Percentiles rank a stretch among this genome's conserved stretches.
phyloP scores from a whole-genome alignment of 2,329 filamentous ascomycete genomes.

The Stagonosporopsis vannaccii region DNA sequence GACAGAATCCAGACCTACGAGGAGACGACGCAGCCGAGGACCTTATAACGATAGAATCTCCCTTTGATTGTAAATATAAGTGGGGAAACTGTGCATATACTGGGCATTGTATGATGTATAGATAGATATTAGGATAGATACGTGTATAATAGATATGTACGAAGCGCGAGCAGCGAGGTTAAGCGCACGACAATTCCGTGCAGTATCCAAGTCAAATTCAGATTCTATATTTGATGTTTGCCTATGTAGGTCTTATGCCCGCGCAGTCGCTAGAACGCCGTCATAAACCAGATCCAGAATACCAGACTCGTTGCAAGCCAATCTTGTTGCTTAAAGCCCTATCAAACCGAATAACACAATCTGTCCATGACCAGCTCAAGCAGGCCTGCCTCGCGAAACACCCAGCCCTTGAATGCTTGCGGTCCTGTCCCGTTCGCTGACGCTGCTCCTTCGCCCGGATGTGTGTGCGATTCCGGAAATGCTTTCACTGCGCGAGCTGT shows the following conservation, averaged over 20 bases:
- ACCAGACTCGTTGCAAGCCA: not conserved
- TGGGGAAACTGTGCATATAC: not conserved
- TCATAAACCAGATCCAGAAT: not conserved
- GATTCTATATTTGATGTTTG: slow-evolving; percentile 9
- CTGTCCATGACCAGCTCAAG: not conserved
- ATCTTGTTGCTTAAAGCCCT: not conserved
- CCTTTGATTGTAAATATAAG: not conserved
- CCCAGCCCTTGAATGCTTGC: slow-evolving; percentile 32
- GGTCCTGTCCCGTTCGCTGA: slow-evolving; percentile 38
- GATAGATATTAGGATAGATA: not conserved
- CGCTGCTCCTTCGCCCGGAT: slow-evolving; percentile 35
- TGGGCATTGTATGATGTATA: not conserved
- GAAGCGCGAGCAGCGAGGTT: not conserved
- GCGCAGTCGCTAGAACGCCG: slow-evolving; percentile 16
- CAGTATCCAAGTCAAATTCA: not conserved
- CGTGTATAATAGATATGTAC: not conserved
- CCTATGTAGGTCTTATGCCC: slow-evolving; percentile 15
- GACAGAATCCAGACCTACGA: slow-evolving; percentile 91
- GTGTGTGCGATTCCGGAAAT: slow-evolving; percentile 33
- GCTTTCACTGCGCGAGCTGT: slow-evolving; percentile 50
- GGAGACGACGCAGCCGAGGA: slow-evolving; percentile 75
- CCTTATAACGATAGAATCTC: slow-evolving; percentile 44
- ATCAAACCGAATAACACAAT: not conserved
- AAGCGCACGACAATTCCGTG: not conserved
- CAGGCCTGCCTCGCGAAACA: slow-evolving; percentile 31